These are phyloP conservation scores for Maudiozyma humilis DNA, from an alignment of 1,139 yeast species.

Conservation along the genomic window DNA sequence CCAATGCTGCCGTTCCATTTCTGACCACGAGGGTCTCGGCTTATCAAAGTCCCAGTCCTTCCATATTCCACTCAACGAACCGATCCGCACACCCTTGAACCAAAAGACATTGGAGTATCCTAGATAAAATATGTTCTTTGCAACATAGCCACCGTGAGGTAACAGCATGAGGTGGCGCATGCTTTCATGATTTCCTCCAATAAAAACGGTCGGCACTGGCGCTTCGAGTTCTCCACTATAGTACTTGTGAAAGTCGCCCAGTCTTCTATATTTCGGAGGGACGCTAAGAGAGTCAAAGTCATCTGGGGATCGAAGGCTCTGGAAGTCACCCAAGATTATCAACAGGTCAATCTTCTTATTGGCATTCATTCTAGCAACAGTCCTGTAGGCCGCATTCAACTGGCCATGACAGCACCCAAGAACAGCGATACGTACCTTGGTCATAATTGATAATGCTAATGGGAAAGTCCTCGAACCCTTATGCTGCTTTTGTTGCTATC, in stretches of 20 bases:
- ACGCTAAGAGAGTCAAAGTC: constrained; percentile 65
- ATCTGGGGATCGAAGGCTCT: constrained; percentile 48
- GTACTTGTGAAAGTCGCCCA: constrained; percentile 77
- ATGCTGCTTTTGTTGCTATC: no score
- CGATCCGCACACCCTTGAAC: constrained; percentile 66
- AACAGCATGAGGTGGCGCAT: constrained; percentile 68
- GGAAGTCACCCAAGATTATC: constrained; percentile 79
- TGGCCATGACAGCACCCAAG: constrained; percentile 96
- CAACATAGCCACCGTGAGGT: constrained; percentile 89
- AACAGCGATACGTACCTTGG: constrained; percentile 44
- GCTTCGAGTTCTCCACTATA: constrained; percentile 55
- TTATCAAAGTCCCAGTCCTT: constrained; percentile 42
- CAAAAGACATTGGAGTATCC: constrained; percentile 73
- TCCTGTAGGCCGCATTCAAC: constrained; percentile 49
- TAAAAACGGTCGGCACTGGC: constrained; percentile 68
- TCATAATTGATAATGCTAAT: no score
- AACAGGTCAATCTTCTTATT: constrained; percentile 47
- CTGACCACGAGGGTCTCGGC: constrained; percentile 21
- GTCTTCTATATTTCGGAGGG: constrained; percentile 42
- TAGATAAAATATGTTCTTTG: constrained; percentile 79
- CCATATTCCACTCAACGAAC: constrained; percentile 81
- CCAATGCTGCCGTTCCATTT: constrained; percentile 35
- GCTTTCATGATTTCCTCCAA: constrained; percentile 96
- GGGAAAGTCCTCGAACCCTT: no score
- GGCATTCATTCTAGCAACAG: constrained; percentile 23